Percentiles rank a stretch among this genome's conserved stretches.
Evolutionary conservation across 2,329 filamentous ascomycete species (phyloP).

Genomic region (Seiridium unicorne): DNA sequence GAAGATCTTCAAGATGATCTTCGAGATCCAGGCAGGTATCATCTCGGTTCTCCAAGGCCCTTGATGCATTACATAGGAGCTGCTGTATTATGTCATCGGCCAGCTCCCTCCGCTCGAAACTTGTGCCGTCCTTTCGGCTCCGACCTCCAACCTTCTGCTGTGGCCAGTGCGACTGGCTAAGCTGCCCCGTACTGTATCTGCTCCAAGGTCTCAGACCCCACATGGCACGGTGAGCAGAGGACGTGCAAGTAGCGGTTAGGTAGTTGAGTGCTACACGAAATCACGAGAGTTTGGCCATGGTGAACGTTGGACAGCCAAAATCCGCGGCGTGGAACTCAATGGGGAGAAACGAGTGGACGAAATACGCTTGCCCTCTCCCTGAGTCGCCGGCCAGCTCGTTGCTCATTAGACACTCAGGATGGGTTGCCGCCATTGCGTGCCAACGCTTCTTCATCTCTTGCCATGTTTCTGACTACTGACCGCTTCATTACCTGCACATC

Average conservation of each 20-base stretch:
- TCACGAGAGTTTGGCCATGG: not conserved
- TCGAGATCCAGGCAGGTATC: not conserved
- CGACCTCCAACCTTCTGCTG: not conserved
- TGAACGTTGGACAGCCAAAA: slow-evolving; percentile 1
- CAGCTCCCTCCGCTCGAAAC: not conserved
- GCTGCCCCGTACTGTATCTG: no score
- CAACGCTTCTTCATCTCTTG: no score
- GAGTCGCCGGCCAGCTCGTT: not conserved
- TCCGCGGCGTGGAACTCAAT: not conserved
- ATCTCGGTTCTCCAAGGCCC: not conserved
- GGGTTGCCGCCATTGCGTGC: no score
- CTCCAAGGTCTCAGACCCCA: not conserved
- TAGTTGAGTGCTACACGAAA: not conserved
- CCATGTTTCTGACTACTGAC: not conserved
- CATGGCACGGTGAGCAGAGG: not conserved
- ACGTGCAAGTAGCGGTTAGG: not conserved
- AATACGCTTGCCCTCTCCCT: not conserved
- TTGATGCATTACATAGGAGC: not conserved
- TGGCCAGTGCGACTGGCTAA: not conserved
- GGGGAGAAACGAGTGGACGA: not conserved
- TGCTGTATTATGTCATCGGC: slow-evolving; percentile 7
- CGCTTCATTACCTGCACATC: not conserved
- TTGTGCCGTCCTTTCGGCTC: slow-evolving; percentile 1
- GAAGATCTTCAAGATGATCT: slow-evolving; percentile 4
- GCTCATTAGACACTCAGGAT: no score